phyloP scores from a whole-genome alignment of 2,329 filamentous ascomycete species.

The Nemania sp. region DNA sequence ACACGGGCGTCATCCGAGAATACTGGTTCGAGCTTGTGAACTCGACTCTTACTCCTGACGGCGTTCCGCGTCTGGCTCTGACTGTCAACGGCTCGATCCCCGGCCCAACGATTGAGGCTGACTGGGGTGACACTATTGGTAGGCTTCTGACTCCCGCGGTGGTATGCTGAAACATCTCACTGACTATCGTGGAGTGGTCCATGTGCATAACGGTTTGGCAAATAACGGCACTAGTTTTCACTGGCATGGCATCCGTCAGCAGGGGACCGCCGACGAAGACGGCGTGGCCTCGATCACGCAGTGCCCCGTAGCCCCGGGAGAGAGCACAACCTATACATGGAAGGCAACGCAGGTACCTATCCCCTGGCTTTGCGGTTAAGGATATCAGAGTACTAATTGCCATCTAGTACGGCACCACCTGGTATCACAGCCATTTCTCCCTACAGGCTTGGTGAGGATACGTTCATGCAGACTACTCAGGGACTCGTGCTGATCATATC shows the following conservation, averaged over 20 bases:
- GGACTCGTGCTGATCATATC: slow-evolving; percentile 8
- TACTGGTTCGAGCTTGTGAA: slow-evolving; percentile 51
- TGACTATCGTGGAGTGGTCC: slow-evolving; percentile 47
- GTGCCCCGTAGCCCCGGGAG: slow-evolving; percentile 56
- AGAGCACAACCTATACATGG: slow-evolving; percentile 60
- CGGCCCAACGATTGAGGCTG: slow-evolving; percentile 59
- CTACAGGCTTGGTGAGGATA: slow-evolving; percentile 40
- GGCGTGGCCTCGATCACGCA: slow-evolving; percentile 57
- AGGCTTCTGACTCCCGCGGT: neutral
- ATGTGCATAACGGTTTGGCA: slow-evolving; percentile 57
- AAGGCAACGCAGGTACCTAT: slow-evolving; percentile 47
- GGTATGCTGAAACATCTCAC: slow-evolving; percentile 2
- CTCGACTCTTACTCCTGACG: slow-evolving; percentile 50
- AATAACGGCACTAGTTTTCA: slow-evolving; percentile 64
- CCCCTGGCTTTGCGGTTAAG: neutral
- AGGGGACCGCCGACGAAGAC: slow-evolving; percentile 57
- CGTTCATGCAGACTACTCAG: neutral
- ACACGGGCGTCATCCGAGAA: slow-evolving; percentile 57
- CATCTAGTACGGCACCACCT: slow-evolving; percentile 55
- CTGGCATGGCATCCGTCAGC: slow-evolving; percentile 65
- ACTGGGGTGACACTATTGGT: slow-evolving; percentile 48
- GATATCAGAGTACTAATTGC: slow-evolving; percentile 14
- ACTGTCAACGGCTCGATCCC: slow-evolving; percentile 63
- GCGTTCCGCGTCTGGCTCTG: slow-evolving; percentile 46
- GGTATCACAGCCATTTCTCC: slow-evolving; percentile 66